Conservation (phyloP, 352 stramenopile genomes). For the Phytophthora sojae region DNA sequence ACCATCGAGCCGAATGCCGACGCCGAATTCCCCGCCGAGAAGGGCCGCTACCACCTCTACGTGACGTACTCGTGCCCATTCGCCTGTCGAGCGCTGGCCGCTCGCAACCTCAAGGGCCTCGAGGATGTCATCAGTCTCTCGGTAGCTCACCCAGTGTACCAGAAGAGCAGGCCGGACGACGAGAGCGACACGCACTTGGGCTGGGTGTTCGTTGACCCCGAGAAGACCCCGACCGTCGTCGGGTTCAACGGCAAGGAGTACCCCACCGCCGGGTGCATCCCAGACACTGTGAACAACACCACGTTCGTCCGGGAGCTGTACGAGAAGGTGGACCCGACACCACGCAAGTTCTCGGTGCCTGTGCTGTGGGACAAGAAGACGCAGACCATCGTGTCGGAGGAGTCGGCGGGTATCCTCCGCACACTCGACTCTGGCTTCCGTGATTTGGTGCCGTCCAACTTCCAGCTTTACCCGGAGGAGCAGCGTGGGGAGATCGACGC, state of each 20-base stretch:
- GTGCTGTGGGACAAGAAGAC: conserved; percentile 1
- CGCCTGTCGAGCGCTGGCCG: neutral
- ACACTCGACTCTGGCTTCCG: neutral
- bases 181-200: neutral
- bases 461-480: neutral
- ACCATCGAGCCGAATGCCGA: neutral
- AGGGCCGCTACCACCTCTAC: neutral
- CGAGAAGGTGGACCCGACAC: neutral
- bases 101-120: neutral
- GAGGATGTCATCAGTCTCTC: conserved; percentile 1
- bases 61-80: neutral
- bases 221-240: neutral
- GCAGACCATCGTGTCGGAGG: neutral
- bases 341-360: neutral
- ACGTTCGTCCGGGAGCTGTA: neutral
- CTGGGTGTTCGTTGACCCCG: neutral
- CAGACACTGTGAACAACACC: neutral
- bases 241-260: neutral
- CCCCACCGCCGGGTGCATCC: neutral
- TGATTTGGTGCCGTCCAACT: neutral
- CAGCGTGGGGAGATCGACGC: neutral
- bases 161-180: conserved; percentile 1
- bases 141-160: neutral
- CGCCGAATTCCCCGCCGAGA: neutral
- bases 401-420: neutral